Percentiles rank a stretch among this genome's conserved stretches.
phyloP scores from a whole-genome alignment of 805 yeast species.

The Brettanomyces sp. region DNA sequence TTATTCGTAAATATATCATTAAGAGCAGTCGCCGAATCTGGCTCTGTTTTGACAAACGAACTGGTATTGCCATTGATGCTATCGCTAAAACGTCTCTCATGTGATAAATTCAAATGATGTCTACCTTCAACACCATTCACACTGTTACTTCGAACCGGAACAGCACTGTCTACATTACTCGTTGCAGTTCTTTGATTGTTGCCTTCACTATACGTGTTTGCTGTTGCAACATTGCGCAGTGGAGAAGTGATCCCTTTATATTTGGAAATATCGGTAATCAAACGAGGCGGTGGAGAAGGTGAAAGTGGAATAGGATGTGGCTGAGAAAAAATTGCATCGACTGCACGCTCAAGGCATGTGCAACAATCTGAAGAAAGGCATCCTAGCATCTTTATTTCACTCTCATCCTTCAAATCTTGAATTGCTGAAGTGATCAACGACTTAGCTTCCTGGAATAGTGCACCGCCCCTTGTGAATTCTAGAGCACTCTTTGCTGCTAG shows the following conservation, averaged over 20 bases:
- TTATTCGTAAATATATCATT: conserved; percentile 24
- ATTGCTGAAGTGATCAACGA: conserved; percentile 42
- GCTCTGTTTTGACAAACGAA: conserved; percentile 8
- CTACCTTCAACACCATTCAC: neutral
- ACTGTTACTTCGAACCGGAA: too few relatives aligned
- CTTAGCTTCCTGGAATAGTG: conserved; percentile 63
- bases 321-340: conserved; percentile 51
- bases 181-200: too few relatives aligned
- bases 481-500: conserved; percentile 67
- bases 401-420: conserved; percentile 41
- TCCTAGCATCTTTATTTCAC: conserved; percentile 48
- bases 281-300: conserved; percentile 1
- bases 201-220: neutral
- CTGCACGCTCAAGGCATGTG: conserved; percentile 46
- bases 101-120: neutral
- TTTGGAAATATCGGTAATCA: neutral
- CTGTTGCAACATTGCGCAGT: conserved; percentile 8
- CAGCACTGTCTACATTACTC: too few relatives aligned
- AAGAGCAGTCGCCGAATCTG: conserved; percentile 16
- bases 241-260: conserved; percentile 10
- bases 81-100: neutral
- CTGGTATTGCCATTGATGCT: neutral
- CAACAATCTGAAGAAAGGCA: conserved; percentile 49
- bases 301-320: conserved; percentile 24
- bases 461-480: conserved; percentile 78